phyloP scores from a whole-genome alignment of 768 basidiomycete genomes.

The Chalciporus pseudorubinellus region DNA sequence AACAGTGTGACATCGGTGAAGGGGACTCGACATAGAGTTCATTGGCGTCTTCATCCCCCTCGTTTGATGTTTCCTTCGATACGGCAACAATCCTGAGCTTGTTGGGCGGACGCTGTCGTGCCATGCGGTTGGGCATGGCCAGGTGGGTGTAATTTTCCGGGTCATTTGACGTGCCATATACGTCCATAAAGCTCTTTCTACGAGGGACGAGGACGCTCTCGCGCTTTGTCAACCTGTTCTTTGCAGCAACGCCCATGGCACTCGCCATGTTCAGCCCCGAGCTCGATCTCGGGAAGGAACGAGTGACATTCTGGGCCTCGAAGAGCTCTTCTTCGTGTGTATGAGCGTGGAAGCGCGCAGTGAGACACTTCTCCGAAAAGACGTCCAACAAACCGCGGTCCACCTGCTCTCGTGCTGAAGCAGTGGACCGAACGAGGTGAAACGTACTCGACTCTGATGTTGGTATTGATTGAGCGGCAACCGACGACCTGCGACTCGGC shows the following conservation, averaged over 20 bases:
- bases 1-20: slow-evolving; percentile 41
- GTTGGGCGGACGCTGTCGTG: slow-evolving; percentile 24
- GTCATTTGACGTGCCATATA: slow-evolving; percentile 14
- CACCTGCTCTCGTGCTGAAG: slow-evolving; percentile 62
- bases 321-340: slow-evolving; percentile 64
- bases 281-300: slow-evolving; percentile 51
- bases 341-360: slow-evolving; percentile 64
- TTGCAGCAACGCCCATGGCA: slow-evolving; percentile 52
- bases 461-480: slow-evolving; percentile 55
- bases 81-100: slow-evolving; percentile 30
- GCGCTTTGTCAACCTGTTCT: slow-evolving; percentile 56
- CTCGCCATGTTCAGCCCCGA: slow-evolving; percentile 61
- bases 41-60: slow-evolving; percentile 23
- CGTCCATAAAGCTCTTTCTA: slow-evolving; percentile 47
- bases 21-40: slow-evolving; percentile 30
- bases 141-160: slow-evolving; percentile 11
- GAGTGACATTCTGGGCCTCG: slow-evolving; percentile 46
- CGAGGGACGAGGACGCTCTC: slow-evolving; percentile 70
- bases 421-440: slow-evolving; percentile 65
- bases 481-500: slow-evolving; percentile 58
- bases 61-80: slow-evolving; percentile 18
- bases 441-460: slow-evolving; percentile 49
- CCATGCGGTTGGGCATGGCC: slow-evolving; percentile 9
- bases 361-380: slow-evolving; percentile 68
- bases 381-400: slow-evolving; percentile 81